phyloP scores from a whole-genome alignment of 306 rosid species.

The Acacia crassicarpa region DNA sequence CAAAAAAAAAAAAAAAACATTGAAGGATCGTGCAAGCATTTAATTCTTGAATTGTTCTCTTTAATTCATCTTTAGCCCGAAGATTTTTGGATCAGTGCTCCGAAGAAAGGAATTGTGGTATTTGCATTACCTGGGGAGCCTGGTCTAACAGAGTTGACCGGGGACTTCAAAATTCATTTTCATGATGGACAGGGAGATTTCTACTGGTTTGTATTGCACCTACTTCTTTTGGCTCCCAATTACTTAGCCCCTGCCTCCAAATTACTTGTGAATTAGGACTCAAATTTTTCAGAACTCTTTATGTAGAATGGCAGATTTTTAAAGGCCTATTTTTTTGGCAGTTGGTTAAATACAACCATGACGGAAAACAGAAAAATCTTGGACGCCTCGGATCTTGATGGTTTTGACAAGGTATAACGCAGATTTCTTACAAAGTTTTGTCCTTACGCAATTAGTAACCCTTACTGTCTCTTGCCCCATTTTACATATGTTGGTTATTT shows the following conservation, averaged over 20 bases:
- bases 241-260: constrained; percentile 8
- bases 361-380: constrained; percentile 62
- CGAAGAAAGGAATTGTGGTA: constrained; percentile 85
- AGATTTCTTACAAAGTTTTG: constrained; percentile 7
- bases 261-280: constrained; percentile 21
- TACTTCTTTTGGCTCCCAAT: not conserved
- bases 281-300: constrained; percentile 6
- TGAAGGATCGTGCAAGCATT: constrained; percentile 22
- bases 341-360: constrained; percentile 89
- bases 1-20: too few relatives aligned
- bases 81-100: constrained; percentile 89
- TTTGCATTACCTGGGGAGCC: constrained; percentile 96
- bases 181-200: constrained; percentile 95
- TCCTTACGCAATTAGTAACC: not conserved
- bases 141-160: constrained; percentile 77
- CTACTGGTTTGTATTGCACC: constrained; percentile 64
- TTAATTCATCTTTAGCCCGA: constrained; percentile 68
- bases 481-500: constrained; percentile 3
- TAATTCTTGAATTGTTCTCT: constrained; percentile 21
- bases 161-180: constrained; percentile 93
- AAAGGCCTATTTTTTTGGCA: constrained; percentile 37
- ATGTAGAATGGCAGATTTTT: constrained; percentile 18
- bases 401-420: constrained; percentile 76
- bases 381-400: constrained; percentile 71
- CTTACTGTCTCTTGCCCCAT: not conserved